Evolutionary conservation across 306 rosid genomes (phyloP).

Genomic region (Mimosa pudica): DNA sequence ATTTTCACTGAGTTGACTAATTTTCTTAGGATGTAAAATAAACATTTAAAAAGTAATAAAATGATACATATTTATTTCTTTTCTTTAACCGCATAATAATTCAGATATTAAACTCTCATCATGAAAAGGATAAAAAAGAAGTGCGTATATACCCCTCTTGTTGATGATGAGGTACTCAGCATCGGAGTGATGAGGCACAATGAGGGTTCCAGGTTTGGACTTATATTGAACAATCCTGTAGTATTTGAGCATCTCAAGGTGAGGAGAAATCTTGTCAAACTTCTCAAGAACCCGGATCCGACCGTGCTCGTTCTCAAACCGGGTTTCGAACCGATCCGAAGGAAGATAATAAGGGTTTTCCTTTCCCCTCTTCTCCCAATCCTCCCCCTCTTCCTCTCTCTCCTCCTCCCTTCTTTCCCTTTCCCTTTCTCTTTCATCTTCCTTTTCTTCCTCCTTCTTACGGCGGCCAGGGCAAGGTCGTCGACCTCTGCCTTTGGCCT

Average conservation of each 20-base stretch:
- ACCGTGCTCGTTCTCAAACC: conserved; percentile 26
- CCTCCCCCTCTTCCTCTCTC: neutral
- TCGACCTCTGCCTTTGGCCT: too few species aligned
- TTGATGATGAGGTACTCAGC: conserved; percentile 32
- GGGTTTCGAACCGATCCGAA: conserved; percentile 11
- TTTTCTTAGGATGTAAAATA: too few species aligned
- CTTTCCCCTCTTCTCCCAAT: neutral
- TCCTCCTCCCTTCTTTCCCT: neutral
- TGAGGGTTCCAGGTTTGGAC: conserved; percentile 31
- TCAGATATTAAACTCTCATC: too few species aligned
- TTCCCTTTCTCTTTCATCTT: neutral
- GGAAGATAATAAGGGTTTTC: conserved; percentile 31
- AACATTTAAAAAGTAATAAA: too few species aligned
- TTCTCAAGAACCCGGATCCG: conserved; percentile 20
- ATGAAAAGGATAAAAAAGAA: neutral
- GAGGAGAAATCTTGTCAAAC: conserved; percentile 13
- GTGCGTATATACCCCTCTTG: neutral
- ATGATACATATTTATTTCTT: too few species aligned
- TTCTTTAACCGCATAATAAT: too few species aligned
- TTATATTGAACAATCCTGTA: neutral
- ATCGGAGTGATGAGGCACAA: conserved; percentile 38
- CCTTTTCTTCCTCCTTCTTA: too few species aligned
- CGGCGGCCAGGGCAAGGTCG: neutral
- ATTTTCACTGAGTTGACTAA: too few species aligned
- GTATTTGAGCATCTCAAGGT: conserved; percentile 23